Evolutionary conservation across 148 eudicot genomes (phyloP).

Genomic region (Tetragonia tetragonoides): DNA sequence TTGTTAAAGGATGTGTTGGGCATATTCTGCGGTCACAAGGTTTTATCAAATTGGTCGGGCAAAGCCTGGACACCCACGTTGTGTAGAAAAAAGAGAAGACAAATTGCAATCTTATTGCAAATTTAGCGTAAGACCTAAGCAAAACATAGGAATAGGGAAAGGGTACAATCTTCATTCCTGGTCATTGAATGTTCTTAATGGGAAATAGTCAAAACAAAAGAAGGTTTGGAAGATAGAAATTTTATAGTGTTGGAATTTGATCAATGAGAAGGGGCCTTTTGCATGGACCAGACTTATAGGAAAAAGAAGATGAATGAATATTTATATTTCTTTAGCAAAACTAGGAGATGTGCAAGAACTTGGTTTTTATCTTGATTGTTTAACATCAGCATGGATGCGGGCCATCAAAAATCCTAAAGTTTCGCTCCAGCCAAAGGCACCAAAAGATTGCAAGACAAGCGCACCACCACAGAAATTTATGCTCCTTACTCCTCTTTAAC

Average conservation of each 20-base stretch:
- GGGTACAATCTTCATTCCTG: not conserved
- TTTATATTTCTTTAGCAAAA: not conserved
- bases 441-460: too few relatives aligned
- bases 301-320: not conserved
- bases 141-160: not conserved
- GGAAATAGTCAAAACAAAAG: not conserved
- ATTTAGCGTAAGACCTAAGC: too few relatives aligned
- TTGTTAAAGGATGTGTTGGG: not conserved
- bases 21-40: too few relatives aligned
- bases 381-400: too few relatives aligned
- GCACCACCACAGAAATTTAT: too few relatives aligned
- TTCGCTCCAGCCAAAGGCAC: too few relatives aligned
- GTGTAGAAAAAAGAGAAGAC: too few relatives aligned
- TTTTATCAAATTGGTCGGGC: not conserved
- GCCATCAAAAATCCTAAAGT: too few relatives aligned
- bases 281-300: not conserved
- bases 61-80: not conserved
- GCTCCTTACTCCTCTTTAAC: too few relatives aligned
- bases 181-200: not conserved
- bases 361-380: too few relatives aligned
- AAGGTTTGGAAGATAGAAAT: not conserved
- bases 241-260: not conserved
- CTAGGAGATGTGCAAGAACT: not conserved
- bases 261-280: not conserved
- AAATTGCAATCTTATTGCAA: too few relatives aligned